These are phyloP conservation scores for Medicago lupulina DNA, from an alignment of 306 rosid species.

Conservation along the genomic window DNA sequence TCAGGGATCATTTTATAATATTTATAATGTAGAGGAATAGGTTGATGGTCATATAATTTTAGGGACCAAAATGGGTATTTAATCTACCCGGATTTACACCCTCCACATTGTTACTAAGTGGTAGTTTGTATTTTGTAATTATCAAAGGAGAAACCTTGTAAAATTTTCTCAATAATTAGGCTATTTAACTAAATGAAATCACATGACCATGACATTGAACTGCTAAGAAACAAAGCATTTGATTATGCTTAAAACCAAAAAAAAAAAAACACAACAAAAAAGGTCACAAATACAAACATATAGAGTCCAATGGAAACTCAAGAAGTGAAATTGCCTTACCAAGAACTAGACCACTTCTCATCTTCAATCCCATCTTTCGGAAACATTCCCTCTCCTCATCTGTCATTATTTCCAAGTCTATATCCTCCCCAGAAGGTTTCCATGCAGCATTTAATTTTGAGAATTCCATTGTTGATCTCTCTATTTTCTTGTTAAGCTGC, in stretches of 20 bases:
- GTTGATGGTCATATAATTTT: neutral
- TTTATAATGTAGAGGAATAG: neutral
- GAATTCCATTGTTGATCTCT: slow-evolving; percentile 61
- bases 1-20: neutral
- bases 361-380: slow-evolving; percentile 70
- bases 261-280: neutral
- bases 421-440: slow-evolving; percentile 58
- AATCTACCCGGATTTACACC: neutral
- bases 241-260: neutral
- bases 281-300: neutral
- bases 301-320: slow-evolving; percentile 20
- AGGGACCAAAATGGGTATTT: neutral
- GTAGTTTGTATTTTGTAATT: neutral
- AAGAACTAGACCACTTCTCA: slow-evolving; percentile 63
- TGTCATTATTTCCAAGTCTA: slow-evolving; percentile 75
- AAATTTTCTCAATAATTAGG: too few species aligned
- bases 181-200: too few species aligned
- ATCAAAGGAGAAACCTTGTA: neutral
- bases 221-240: neutral
- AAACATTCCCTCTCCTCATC: slow-evolving; percentile 81
- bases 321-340: slow-evolving; percentile 53
- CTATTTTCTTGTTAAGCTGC: slow-evolving; percentile 75
- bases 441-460: slow-evolving; percentile 65
- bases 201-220: neutral
- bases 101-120: neutral